Evolutionary conservation across 768 basidiomycete genomes (phyloP), one percentile per base, ranked within the genome.

Genomic region (Leccinum imitatum): DNA sequence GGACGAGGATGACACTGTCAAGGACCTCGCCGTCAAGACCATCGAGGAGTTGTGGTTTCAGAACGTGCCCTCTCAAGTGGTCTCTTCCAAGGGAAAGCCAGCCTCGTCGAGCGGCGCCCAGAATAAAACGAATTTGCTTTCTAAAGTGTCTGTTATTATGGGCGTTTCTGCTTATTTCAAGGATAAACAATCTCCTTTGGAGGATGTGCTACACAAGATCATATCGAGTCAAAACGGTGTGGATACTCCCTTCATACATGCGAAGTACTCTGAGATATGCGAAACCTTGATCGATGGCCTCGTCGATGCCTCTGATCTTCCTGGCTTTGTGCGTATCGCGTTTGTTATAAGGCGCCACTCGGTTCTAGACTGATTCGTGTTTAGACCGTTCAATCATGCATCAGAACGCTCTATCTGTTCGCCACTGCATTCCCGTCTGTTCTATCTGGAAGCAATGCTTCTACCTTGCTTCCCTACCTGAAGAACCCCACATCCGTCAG

Each of bases 1-100:
- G 46, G 97, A 99, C 65, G 94, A 97, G 69, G 97, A 99, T 69
- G 95, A 98, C 50, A 87, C 86, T 0, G 93, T 99, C 63, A 96
- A 92, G 79, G 96, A 98, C 55, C 82, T 98, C 15, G 93, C 96
- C 0, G 77, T 91, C 65, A 95, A 93, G 71, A 87, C 93, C 0
- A 75, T 98, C 39, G 93, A 95, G 65, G 95, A 98, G 63, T 76
- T 98, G 4, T 95, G 95, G 91, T 96, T 98, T 70, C 80, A 82
- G 47, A 75, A 73, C 21, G 30, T 65, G 8, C 50, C 67, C 4
- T 64, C 74, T 11, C 73, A 78, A 1, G 50, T 21, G 6, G 72
- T 76, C 8, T 65, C 76, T 46, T 58, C 75, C 61, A 86, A 82
- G 64, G 68, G 75, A 44, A 75, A 77, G 8, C 58, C 72, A 1